A percentile compares a stretch with the other conserved stretches of the same genome.
phyloP scores from a whole-genome alignment of 371 early-diverging fungal species.

The Capillidium rhysosporum region DNA sequence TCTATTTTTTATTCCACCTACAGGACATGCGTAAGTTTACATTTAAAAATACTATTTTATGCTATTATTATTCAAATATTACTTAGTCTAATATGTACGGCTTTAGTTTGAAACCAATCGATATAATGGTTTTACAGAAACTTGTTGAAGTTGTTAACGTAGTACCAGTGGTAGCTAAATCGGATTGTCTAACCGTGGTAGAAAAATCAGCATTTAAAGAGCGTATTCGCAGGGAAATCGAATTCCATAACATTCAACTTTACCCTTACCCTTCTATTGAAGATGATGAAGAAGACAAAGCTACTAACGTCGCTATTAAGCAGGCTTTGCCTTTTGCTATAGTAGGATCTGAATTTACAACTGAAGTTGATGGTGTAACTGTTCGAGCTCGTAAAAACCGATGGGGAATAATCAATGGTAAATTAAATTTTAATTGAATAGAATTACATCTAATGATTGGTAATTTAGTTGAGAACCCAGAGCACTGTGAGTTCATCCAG shows the following conservation, averaged over 20 bases:
- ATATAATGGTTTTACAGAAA: constrained; percentile 50
- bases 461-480: constrained; percentile 44
- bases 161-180: constrained; percentile 72
- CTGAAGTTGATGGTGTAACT: constrained; percentile 52
- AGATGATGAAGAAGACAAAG: constrained; percentile 56
- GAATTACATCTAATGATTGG: neutral
- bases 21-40: constrained; percentile 41
- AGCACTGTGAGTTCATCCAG: constrained; percentile 73
- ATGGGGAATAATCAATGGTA: constrained; percentile 47
- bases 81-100: too few species aligned
- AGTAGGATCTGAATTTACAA: constrained; percentile 63
- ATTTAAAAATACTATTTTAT: too few species aligned
- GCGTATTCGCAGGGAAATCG: constrained; percentile 74
- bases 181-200: constrained; percentile 65
- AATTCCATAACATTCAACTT: constrained; percentile 70
- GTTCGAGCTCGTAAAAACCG: constrained; percentile 46
- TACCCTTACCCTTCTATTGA: constrained; percentile 75
- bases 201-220: constrained; percentile 53
- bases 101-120: constrained; percentile 48
- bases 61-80: too few species aligned
- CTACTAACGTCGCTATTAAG: constrained; percentile 48
- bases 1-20: constrained; percentile 55
- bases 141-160: constrained; percentile 52
- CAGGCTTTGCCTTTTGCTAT: constrained; percentile 63
- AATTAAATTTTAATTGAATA: constrained; percentile 2